A percentile compares a stretch with the other conserved stretches of the same genome.
phyloP scores from a whole-genome alignment of 805 yeast genomes.

The Ascoidea asiatica region DNA sequence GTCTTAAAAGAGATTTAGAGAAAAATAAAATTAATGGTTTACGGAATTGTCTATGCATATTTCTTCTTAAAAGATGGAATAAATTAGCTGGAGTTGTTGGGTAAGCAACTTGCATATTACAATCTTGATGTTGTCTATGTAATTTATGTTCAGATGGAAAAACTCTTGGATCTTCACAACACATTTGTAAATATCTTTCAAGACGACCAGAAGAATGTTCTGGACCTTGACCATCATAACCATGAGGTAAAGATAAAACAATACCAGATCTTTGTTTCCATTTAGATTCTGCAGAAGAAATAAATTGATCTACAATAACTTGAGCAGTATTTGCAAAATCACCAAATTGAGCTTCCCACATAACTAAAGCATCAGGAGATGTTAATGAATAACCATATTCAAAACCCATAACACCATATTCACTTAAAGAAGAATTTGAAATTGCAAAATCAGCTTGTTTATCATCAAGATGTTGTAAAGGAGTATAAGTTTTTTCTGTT shows the following conservation, averaged over 20 bases:
- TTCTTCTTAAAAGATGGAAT: conserved; percentile 96
- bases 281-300: conserved; percentile 93
- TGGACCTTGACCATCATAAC: conserved; percentile 99
- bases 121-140: conserved; percentile 96
- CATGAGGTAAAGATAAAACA: conserved; percentile 93
- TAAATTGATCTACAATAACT: conserved; percentile 92
- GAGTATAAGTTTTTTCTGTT: conserved; percentile 71
- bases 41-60: conserved; percentile 98
- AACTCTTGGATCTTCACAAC: conserved; percentile 88
- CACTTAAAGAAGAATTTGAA: conserved; percentile 91
- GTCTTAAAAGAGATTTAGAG: conserved; percentile 90
- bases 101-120: conserved; percentile 95
- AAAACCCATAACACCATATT: conserved; percentile 98
- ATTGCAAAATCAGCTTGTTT: conserved; percentile 80
- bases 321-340: conserved; percentile 99
- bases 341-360: conserved; percentile 99
- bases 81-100: conserved; percentile 96
- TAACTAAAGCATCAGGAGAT: conserved; percentile 91
- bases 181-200: conserved; percentile 90
- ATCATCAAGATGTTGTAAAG: conserved; percentile 67
- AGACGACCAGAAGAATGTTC: conserved; percentile 98
- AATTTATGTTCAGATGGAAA: conserved; percentile 87
- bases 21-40: conserved; percentile 77
- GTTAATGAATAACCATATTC: conserved; percentile 98
- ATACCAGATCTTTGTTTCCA: conserved; percentile 99